phyloP scores from a whole-genome alignment of 2,329 filamentous ascomycete species.

The Pseudogymnoascus destructans region DNA sequence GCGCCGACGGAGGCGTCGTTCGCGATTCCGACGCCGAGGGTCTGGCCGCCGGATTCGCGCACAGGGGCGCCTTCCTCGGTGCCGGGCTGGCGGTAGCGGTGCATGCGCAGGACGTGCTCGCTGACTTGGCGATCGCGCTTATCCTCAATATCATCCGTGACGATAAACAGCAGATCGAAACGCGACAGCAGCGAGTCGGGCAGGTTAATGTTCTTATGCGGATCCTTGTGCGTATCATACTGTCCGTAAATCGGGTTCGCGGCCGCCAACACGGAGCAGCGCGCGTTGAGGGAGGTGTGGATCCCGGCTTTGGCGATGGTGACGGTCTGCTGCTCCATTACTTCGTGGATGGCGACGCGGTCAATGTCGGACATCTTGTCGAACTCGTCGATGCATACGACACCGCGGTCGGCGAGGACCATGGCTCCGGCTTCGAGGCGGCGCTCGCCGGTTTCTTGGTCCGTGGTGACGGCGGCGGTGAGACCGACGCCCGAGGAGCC shows the following conservation, averaged over 20 bases:
- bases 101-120: conserved; percentile 95
- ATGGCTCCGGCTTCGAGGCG: conserved; percentile 94
- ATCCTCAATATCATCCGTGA: conserved; percentile 97
- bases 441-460: conserved; percentile 94
- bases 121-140: conserved; percentile 80
- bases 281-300: conserved; percentile 90
- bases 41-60: conserved; percentile 72
- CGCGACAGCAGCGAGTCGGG: conserved; percentile 92
- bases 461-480: conserved; percentile 87
- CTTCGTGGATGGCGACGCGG: conserved; percentile 97
- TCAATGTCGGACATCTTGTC: conserved; percentile 99
- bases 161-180: conserved; percentile 96
- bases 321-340: conserved; percentile 99
- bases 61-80: conserved; percentile 91
- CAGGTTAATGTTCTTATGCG: conserved; percentile 94
- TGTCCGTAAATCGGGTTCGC: conserved; percentile 97
- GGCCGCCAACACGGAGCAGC: conserved; percentile 90
- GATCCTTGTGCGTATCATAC: conserved; percentile 97
- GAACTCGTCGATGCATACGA: conserved; percentile 98
- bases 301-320: conserved; percentile 98
- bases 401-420: conserved; percentile 92
- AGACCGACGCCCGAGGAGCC: conserved; percentile 96
- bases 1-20: conserved; percentile 58
- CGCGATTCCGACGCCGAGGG: conserved; percentile 75
- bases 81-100: conserved; percentile 82